These are phyloP conservation scores for Aspergillus sp. DNA, from an alignment of 2,329 filamentous ascomycete genomes.

Conservation along the genomic window DNA sequence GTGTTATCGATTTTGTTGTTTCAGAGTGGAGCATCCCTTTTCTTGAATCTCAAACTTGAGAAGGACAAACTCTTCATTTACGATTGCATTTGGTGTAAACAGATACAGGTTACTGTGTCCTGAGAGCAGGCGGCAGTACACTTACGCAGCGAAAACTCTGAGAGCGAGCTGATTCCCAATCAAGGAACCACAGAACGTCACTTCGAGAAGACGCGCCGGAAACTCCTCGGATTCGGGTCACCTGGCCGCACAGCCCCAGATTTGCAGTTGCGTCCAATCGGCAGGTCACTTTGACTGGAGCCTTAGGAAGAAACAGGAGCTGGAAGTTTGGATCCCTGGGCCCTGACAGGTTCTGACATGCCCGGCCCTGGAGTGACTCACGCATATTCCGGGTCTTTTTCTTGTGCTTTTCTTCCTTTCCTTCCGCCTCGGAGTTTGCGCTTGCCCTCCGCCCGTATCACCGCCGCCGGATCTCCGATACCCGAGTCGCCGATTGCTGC, in stretches of 20 bases:
- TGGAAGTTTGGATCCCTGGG: constrained; percentile 17
- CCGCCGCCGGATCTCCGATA: constrained; percentile 16
- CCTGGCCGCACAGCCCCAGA: constrained; percentile 23
- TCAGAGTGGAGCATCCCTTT: not conserved
- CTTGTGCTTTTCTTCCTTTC: constrained; percentile 13
- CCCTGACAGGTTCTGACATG: constrained; percentile 10
- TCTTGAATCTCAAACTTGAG: not conserved
- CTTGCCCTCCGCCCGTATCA: constrained; percentile 1
- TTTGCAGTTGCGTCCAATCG: constrained; percentile 23
- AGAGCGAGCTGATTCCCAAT: constrained; percentile 8
- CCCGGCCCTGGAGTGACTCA: constrained; percentile 8
- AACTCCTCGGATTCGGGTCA: constrained; percentile 16
- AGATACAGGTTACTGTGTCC: not conserved
- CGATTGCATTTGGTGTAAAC: not conserved
- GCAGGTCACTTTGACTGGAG: constrained; percentile 16
- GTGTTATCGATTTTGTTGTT: constrained; percentile 8
- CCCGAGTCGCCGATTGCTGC: constrained; percentile 19
- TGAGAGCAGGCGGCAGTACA: not conserved
- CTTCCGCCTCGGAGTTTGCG: constrained; percentile 18
- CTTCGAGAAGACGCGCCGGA: constrained; percentile 18
- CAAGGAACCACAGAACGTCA: constrained; percentile 16
- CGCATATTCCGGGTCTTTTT: constrained; percentile 19
- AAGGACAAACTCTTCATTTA: not conserved
- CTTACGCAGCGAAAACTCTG: not conserved
- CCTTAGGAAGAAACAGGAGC: constrained; percentile 24